Base-by-base conservation (phyloP, 2,329 filamentous ascomycete genomes). In the Calonectria hawksworthii region DNA sequence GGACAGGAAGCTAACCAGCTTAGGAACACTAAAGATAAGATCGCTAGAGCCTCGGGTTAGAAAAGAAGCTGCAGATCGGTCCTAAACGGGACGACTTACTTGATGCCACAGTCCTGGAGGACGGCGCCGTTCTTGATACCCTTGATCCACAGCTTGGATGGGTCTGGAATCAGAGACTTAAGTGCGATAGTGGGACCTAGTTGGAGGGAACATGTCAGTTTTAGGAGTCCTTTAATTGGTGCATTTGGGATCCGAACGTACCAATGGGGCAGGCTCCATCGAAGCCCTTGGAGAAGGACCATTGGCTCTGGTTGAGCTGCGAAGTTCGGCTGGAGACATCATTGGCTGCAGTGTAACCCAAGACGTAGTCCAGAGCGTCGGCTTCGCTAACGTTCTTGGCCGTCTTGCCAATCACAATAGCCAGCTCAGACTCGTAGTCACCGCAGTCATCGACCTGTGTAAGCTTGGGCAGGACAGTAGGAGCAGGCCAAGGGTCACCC, bases 151-250 rank as follows among this genome's bases (percentile, higher is more conserved):
- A 93, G 82, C 36, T 85, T 86, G 77, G 92, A 89, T 0, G 91
- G 91, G 79, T 93, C 89, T n/a, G 85, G 84, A 74, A 93, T 89
- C 59, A 93, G 66, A 3, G 85, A 85, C 63, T 86, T 86, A 70
- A 90, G 90, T 6, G 93, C 93, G 76, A 95, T 93, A 1, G 92
- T 93, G 1, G 94, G 94, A 0, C 94, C 93, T 81, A 90, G 23
- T 14, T 16, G 4, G 26, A 1, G 7, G 1, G 14, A 21, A 26
- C 1, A 18, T 28, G 36, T 63, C 36, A 63, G 16, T 81, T 71
- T 75, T 68, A 34, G 8, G 34, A 13, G 2, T 6, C 4, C 30
- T 28, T 7, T 1, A 36, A 71, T 1, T 10, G 52, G 1, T 2
- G 11, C 2, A 1, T 13, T 8, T n/a, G 18, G 14, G 11, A 13